These are phyloP conservation scores for Ambrosiella beaveri DNA, from an alignment of 2,329 filamentous ascomycete species.

Conservation along the genomic window DNA sequence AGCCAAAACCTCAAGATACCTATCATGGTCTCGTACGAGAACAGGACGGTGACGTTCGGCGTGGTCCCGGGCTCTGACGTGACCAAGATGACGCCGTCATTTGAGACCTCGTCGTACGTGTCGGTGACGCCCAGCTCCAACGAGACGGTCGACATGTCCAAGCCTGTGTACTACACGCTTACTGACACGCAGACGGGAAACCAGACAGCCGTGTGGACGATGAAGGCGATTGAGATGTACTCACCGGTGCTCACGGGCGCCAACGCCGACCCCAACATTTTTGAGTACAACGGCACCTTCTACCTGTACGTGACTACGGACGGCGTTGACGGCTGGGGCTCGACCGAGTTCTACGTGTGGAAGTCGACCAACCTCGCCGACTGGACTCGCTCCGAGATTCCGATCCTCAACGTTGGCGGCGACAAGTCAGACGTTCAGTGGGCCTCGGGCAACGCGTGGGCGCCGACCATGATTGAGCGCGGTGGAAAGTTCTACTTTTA, in stretches of 20 bases:
- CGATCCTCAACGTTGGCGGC: conserved; percentile 29
- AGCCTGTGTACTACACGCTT: conserved; percentile 14
- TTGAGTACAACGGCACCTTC: conserved; percentile 25
- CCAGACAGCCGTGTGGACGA: conserved; percentile 2
- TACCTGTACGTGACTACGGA: conserved; percentile 32
- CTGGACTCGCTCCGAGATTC: conserved; percentile 25
- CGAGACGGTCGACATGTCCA: conserved; percentile 13
- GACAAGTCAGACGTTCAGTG: conserved; percentile 37
- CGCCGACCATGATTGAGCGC: conserved; percentile 42
- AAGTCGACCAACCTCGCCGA: conserved; percentile 25
- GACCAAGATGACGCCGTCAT: conserved; percentile 14
- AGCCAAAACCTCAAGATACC: conserved; percentile 13
- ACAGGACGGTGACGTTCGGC: conserved; percentile 14
- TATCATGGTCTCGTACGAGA: conserved; percentile 13
- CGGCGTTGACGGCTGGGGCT: conserved; percentile 27
- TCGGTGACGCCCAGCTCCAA: conserved; percentile 14
- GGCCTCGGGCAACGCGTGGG: conserved; percentile 51
- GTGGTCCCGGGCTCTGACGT: conserved; percentile 15
- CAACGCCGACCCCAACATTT: conserved; percentile 31
- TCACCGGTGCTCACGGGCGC: conserved; percentile 24
- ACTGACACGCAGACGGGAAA: conserved; percentile 3
- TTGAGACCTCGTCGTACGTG: conserved; percentile 14
- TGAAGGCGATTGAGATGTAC: conserved; percentile 12
- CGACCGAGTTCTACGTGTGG: conserved; percentile 31
- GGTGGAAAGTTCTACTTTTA: conserved; percentile 48